Conservation (phyloP, 2,329 filamentous ascomycete genomes). For the Pseudogymnoascus sp. region DNA sequence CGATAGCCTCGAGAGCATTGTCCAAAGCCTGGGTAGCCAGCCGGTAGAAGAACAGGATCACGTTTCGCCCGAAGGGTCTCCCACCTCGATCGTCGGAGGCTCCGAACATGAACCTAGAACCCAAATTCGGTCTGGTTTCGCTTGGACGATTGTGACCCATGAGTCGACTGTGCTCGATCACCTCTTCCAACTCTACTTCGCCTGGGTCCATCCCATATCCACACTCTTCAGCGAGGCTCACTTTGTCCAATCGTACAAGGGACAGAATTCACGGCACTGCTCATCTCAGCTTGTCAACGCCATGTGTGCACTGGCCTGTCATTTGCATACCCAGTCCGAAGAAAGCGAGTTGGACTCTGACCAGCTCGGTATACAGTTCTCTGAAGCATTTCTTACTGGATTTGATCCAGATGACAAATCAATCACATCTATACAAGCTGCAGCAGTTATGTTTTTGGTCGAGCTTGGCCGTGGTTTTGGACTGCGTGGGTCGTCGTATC, state of each 20-base stretch:
- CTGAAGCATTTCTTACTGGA: slow-evolving; percentile 18
- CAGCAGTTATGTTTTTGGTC: slow-evolving; percentile 28
- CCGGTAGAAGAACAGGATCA: slow-evolving; percentile 19
- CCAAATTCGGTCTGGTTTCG: background rate
- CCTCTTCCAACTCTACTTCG: slow-evolving; percentile 29
- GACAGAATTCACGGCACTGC: slow-evolving; percentile 21
- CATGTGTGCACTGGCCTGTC: slow-evolving; percentile 29
- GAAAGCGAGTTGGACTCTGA: slow-evolving; percentile 21
- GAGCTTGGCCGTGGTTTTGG: slow-evolving; percentile 20
- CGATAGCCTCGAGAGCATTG: slow-evolving; percentile 25
- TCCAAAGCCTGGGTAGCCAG: slow-evolving; percentile 23
- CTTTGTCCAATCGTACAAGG: slow-evolving; percentile 25
- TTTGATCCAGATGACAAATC: slow-evolving; percentile 22
- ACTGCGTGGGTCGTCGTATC: slow-evolving; percentile 23
- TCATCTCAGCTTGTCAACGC: slow-evolving; percentile 27
- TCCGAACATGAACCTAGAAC: slow-evolving; percentile 18
- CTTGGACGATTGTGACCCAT: slow-evolving; percentile 25
- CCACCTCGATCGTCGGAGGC: slow-evolving; percentile 22
- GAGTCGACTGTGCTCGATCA: slow-evolving; percentile 28
- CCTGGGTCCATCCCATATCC: slow-evolving; percentile 30
- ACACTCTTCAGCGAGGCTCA: slow-evolving; percentile 27
- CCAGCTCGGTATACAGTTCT: slow-evolving; percentile 22
- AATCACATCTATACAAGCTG: slow-evolving; percentile 25
- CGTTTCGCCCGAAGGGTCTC: slow-evolving; percentile 19
- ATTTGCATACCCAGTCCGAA: slow-evolving; percentile 22